phyloP scores from a whole-genome alignment of 805 yeast genomes.

The Saccharomycopsis lassenensis region DNA sequence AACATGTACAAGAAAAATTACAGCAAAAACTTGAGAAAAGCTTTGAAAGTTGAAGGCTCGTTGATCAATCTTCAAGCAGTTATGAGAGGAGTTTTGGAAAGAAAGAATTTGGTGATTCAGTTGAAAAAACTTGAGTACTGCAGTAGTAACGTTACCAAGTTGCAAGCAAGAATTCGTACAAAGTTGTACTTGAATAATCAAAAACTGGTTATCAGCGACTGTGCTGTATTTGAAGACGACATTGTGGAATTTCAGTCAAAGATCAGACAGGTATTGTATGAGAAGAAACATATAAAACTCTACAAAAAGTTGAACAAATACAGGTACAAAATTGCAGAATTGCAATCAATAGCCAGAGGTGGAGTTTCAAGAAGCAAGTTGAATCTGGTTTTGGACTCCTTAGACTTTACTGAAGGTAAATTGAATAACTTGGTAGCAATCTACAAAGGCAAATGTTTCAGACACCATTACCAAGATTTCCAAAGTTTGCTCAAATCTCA shows the following conservation, averaged over 20 bases:
- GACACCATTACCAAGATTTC: constrained; percentile 23
- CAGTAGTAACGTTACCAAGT: neutral
- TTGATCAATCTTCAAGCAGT: constrained; percentile 32
- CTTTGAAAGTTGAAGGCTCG: constrained; percentile 21
- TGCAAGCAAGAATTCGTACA: constrained; percentile 8
- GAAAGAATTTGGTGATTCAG: constrained; percentile 13
- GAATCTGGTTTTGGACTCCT: constrained; percentile 31
- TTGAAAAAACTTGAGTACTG: constrained; percentile 3
- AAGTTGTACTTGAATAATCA: neutral
- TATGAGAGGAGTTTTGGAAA: constrained; percentile 21
- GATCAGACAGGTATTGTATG: constrained; percentile 3
- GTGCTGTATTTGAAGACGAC: neutral
- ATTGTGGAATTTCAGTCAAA: constrained; percentile 6
- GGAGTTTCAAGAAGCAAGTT: constrained; percentile 32
- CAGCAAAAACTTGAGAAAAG: constrained; percentile 19
- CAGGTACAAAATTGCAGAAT: constrained; percentile 20
- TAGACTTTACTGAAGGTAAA: constrained; percentile 29
- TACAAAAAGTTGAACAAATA: neutral
- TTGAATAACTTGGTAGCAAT: constrained; percentile 32
- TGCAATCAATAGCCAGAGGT: constrained; percentile 37
- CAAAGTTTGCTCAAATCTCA: constrained; percentile 18
- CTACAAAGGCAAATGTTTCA: constrained; percentile 31
- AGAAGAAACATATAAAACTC: neutral
- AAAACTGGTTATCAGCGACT: no score
- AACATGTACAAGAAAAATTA: constrained; percentile 20